Base-by-base conservation (phyloP, 2,329 filamentous ascomycete genomes). In the Pyrenochaeta sp. region DNA sequence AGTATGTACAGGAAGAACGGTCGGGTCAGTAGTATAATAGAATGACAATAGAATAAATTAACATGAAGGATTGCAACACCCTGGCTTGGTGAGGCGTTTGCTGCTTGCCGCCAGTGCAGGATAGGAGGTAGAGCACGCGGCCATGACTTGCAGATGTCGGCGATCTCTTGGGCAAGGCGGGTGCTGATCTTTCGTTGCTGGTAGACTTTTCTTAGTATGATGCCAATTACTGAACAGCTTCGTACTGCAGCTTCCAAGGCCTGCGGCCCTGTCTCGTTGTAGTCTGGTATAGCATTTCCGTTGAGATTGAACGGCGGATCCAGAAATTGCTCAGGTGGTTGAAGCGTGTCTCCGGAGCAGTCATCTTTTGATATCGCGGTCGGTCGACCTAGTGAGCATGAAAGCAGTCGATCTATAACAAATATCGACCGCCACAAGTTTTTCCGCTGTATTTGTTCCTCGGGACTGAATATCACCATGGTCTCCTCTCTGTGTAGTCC, bases 361-460 rank as follows among this genome's bases (percentile, higher is more conserved):
- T 89, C 86, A 19, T 86, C 83, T 59, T 89, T 85, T 5, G 83
- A 82, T 48, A 90, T 90, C 7, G 85, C 83, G 1, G 83, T 82
- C 0, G 88, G 88, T 9, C 87, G 82, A 5, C 88, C 88, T 1
- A 91, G 77, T 1, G 86, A 86, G 25, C 86, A 84, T 1, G 88
- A 84, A 1, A 90, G 78, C 50, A 90, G 86, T 15, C 85, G 82
- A 66, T 91, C 88, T 7, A 90, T 80, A 13, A 90, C 79, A 57
- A 88, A 90, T 0, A 91, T 74, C 10, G 86, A 88, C 54, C 84
- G 83, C 88, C 87, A 90, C 2, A 90, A 73, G 48, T 86, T 89
- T 28, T 83, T 82, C 34, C 87, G 80, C 8, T 83, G 72, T 8
- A 68, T 72, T 61, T 83, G 78, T 50, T 86, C 80, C 10, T 81